Evolutionary conservation across 139 green algal species (phyloP).

Genomic region (Chlamydomonas eustigma): DNA sequence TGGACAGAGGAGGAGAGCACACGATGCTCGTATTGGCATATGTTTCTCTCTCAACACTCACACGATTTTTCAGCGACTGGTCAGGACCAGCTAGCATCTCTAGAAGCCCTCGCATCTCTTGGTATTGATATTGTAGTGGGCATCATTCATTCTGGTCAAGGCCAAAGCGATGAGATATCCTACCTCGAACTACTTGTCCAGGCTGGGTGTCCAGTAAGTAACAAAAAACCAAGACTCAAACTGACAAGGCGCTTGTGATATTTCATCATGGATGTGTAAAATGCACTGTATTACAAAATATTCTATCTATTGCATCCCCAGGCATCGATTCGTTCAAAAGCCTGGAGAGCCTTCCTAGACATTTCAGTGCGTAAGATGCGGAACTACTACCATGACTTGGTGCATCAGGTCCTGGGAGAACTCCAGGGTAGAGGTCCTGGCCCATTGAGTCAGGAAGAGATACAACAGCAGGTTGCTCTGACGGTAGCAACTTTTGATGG

Average conservation of each 20-base stretch:
- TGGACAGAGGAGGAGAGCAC: neutral
- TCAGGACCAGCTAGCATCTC: neutral
- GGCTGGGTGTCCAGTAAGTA: neutral
- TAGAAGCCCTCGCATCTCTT: neutral
- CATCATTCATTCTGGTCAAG: neutral
- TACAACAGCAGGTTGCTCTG: neutral
- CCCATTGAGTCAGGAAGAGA: neutral
- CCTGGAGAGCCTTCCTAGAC: constrained; percentile 60
- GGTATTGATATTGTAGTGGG: neutral
- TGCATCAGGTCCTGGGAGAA: constrained; percentile 37
- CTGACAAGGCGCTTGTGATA: no score
- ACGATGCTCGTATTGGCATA: neutral
- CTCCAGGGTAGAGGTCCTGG: neutral
- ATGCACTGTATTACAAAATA: no score
- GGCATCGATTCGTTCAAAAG: neutral
- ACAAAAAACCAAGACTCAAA: neutral
- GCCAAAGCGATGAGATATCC: neutral
- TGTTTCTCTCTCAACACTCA: neutral
- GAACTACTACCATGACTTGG: constrained; percentile 51
- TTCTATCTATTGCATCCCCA: no score
- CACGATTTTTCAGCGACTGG: neutral
- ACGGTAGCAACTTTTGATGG: neutral
- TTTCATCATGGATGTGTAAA: no score
- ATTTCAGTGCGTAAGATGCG: constrained; percentile 26
- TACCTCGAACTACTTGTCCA: neutral